phyloP scores from a whole-genome alignment of 352 stramenopile genomes.

The Globisporangium irregulare region DNA sequence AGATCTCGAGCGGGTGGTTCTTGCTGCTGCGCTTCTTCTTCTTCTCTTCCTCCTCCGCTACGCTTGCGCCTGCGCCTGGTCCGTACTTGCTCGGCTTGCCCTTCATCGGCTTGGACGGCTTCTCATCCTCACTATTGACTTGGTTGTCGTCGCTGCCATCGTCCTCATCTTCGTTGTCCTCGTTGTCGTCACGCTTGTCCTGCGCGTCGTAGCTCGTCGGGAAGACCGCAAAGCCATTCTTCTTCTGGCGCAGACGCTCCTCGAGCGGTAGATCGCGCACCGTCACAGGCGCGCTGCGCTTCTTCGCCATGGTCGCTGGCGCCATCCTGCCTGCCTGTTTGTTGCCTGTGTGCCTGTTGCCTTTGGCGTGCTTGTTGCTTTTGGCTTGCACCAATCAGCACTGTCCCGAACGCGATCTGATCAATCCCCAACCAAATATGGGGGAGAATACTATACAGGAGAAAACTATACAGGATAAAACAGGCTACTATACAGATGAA shows the following conservation, averaged over 20 bases:
- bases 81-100: constrained; percentile 19
- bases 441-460: neutral
- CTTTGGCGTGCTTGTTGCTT: neutral
- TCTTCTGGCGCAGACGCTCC: constrained; percentile 75
- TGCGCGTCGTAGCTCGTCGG: constrained; percentile 8
- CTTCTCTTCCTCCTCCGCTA: constrained; percentile 5
- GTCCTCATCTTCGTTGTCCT: neutral
- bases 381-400: constrained; percentile 8
- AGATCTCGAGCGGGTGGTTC: constrained; percentile 85
- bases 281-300: constrained; percentile 10
- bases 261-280: constrained; percentile 74
- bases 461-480: neutral
- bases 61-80: constrained; percentile 6
- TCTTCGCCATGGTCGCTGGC: constrained; percentile 11
- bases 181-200: neutral
- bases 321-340: constrained; percentile 1
- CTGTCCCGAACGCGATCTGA: constrained; percentile 8
- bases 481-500: neutral
- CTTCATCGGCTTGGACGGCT: constrained; percentile 13
- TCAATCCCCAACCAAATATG: neutral
- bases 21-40: constrained; percentile 65
- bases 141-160: neutral
- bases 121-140: constrained; percentile 9
- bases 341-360: neutral
- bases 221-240: constrained; percentile 58